Evolutionary conservation across 2,329 filamentous ascomycete genomes (phyloP), one percentile per base, ranked within the genome.

Genomic region (Pezicula neosporulosa): DNA sequence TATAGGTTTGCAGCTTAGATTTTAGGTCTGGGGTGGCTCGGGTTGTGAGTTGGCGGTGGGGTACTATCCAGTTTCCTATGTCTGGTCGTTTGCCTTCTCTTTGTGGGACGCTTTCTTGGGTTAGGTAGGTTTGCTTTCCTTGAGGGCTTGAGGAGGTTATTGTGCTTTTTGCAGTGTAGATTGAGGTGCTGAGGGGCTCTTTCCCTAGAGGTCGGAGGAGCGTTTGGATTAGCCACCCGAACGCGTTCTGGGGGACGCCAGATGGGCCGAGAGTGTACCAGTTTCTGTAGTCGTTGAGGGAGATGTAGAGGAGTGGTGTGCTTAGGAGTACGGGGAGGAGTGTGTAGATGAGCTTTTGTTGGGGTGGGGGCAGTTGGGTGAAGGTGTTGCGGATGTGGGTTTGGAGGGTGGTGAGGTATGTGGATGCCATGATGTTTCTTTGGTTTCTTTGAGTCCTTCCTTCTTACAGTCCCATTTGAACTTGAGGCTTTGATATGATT

Each of bases 211-310:
- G 42, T 8, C 35, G 57, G 1, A 66, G 39, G 27, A 61, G 42
- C 13, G 55, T 58, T 30, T 59, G 59, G 8, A 60, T 37, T 12
- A 70, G 42, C 66, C 68, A 72, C 43, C 70, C 70, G 24, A 67
- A 30, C 12, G 63, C 35, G 52, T 72, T 71, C 50, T 68, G 62
- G 2, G 68, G 68, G 2, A 63, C 49, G 0, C 70, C 70, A 6
- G 68, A 68, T 1, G 60, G 65, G 2, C 69, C 69, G 39, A 71
- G 66, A n/a, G 62, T 62, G 12, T 63, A 54, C 56, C 66, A 72
- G 28, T 57, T 56, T n/a, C 53, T 57, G 53, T 71, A 72, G 53
- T 72, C 66, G 47, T 61, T n/a, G 44, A 44, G 37, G 3, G 47
- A 27, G 27, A 44, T 41, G 35, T 48, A 43, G 28, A 52, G 19